phyloP scores from a whole-genome alignment of 345 rosid species.

The Erodium maritimum region DNA sequence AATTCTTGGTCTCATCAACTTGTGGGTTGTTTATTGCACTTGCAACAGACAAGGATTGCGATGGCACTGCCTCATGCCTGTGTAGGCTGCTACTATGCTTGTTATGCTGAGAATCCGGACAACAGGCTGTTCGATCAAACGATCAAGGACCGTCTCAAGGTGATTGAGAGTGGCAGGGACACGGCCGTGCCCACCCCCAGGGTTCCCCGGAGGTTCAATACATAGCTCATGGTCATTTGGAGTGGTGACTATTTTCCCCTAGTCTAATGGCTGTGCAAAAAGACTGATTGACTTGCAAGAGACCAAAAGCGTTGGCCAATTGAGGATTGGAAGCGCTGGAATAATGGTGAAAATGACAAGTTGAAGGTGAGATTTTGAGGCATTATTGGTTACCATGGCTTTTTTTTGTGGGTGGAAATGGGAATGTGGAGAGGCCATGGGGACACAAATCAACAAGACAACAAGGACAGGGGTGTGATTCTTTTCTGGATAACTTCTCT shows the following conservation, averaged over 20 bases:
- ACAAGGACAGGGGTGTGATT: not conserved
- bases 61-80: constrained; percentile 98
- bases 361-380: not conserved
- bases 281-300: not conserved
- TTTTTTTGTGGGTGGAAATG: not conserved
- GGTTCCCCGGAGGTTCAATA: constrained; percentile 29
- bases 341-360: not conserved
- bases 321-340: not conserved
- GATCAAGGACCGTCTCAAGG: constrained; percentile 39
- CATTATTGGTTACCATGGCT: not conserved
- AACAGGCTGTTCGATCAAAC: constrained; percentile 57
- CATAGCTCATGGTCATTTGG: not conserved
- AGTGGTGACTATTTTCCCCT: too few species aligned
- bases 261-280: not conserved
- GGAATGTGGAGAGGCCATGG: not conserved
- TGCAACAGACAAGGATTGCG: constrained; percentile 89
- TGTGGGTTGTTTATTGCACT: constrained; percentile 6
- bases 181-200: constrained; percentile 53
- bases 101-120: constrained; percentile 80
- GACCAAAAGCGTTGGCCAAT: not conserved
- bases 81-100: constrained; percentile 84
- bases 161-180: constrained; percentile 43
- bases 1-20: not conserved
- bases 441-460: not conserved
- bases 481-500: too few species aligned